Base-by-base conservation (phyloP, 2,329 filamentous ascomycete genomes). In the Daldinia sp. region DNA sequence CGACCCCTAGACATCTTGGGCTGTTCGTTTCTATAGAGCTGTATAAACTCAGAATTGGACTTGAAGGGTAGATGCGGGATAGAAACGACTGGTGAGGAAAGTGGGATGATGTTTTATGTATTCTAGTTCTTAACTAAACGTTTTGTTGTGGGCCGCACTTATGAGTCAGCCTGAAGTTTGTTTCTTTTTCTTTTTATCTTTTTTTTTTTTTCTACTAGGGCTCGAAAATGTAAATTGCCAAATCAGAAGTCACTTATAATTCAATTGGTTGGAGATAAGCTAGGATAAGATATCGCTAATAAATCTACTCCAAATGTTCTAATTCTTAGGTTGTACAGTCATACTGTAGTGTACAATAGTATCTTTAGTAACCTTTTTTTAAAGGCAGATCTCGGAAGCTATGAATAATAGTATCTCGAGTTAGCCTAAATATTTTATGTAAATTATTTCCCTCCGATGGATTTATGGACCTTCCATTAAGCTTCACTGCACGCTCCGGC, bases 1-100 rank as follows among this genome's bases (percentile, higher is more conserved):
- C 69, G 69, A 39, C 68, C 68, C 5, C 70, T 70, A 30, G 69
- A 65, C 67, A 70, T 70, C 61, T 54, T 68, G 42, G 6, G 4
- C 1, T 33, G 15, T 51, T 51, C 13, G 18, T 39, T 37, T n/a
- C 33, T 39, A 26, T 54, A 4, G 33, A 54, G 35, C n/a, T 26
- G 51, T 35, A 37, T 39, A 23, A 37, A 37, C n/a, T 39, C n/a
- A 10, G 6, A 2, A 39, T n/a, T 54, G 9, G 18, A 20, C 18
- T 39, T 30, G 18, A 39, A 39, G 51, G 6, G 23, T 39, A 15
- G 51, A 39, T 39, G 30, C 12, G 51, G 51, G 51, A 37, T 37
- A 37, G 33, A 39, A 54, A 54, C 35, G 51, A 51, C 46, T 51
- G 6, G 15, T 12, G 28, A 51, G 13, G 46, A 18, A 51, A 15